These are phyloP conservation scores for Parasarocladium wereldwijsianum DNA, from an alignment of 2,329 filamentous ascomycete genomes.

Conservation along the genomic window DNA sequence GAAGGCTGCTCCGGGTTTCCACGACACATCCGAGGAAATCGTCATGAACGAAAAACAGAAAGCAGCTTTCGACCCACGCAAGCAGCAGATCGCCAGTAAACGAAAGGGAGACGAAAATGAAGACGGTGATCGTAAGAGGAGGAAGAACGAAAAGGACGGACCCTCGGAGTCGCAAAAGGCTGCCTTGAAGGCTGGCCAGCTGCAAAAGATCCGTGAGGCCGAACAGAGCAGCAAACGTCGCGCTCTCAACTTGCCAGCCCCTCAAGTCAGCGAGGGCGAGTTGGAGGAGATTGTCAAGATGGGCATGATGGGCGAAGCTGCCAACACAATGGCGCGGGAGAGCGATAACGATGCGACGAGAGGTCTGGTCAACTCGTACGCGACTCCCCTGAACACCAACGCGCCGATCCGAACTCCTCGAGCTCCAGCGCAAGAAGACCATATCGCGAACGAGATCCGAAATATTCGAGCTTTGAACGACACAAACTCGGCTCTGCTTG, in stretches of 20 bases:
- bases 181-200: slow-evolving; percentile 81
- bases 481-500: slow-evolving; percentile 83
- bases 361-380: slow-evolving; percentile 78
- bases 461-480: slow-evolving; percentile 88
- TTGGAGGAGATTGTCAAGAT: slow-evolving; percentile 98
- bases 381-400: slow-evolving; percentile 59
- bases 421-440: slow-evolving; percentile 84
- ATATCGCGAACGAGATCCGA: slow-evolving; percentile 89
- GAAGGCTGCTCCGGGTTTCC: slow-evolving; percentile 75
- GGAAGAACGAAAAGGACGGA: slow-evolving; percentile 76
- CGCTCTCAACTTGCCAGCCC: slow-evolving; percentile 66
- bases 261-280: slow-evolving; percentile 85
- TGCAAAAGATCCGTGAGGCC: slow-evolving; percentile 88
- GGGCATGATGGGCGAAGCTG: slow-evolving; percentile 84
- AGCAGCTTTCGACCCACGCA: slow-evolving; percentile 78
- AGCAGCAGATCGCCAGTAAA: slow-evolving; percentile 82
- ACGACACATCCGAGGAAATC: slow-evolving; percentile 78
- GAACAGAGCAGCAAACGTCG: slow-evolving; percentile 93
- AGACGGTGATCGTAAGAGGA: slow-evolving; percentile 64
- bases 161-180: slow-evolving; percentile 70
- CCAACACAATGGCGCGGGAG: slow-evolving; percentile 57
- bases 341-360: slow-evolving; percentile 76
- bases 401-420: slow-evolving; percentile 86
- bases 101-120: slow-evolving; percentile 90
- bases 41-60: slow-evolving; percentile 69